Evolutionary conservation across 1,284 basidiomycete genomes (phyloP).

Genomic region (Ustilago hordei): DNA sequence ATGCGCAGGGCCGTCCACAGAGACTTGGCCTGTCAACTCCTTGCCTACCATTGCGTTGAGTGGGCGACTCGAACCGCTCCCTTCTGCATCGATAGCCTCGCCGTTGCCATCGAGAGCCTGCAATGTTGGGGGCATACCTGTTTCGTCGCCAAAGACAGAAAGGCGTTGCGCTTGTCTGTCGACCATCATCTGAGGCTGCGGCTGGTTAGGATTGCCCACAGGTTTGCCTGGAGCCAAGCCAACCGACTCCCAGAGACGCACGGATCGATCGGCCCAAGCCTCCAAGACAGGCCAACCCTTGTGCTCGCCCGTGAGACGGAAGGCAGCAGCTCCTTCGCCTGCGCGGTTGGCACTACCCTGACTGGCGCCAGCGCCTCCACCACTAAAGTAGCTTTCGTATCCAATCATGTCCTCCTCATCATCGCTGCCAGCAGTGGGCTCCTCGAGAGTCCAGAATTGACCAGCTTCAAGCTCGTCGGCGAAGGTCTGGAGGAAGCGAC

Average conservation of each 20-base stretch:
- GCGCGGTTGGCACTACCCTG: slow-evolving; percentile 63
- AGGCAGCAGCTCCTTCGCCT: slow-evolving; percentile 61
- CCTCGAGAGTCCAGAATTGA: slow-evolving; percentile 72
- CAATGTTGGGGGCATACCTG: slow-evolving; percentile 22
- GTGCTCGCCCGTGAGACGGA: slow-evolving; percentile 64
- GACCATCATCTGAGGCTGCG: slow-evolving; percentile 34
- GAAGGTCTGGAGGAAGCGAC: slow-evolving; percentile 90
- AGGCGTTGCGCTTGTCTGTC: slow-evolving; percentile 33
- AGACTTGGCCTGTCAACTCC: slow-evolving; percentile 24
- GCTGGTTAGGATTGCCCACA: slow-evolving; percentile 33
- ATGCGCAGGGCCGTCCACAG: slow-evolving; percentile 43
- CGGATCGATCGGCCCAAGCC: slow-evolving; percentile 66
- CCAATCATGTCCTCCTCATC: slow-evolving; percentile 67
- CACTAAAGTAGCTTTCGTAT: slow-evolving; percentile 66
- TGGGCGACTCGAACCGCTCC: slow-evolving; percentile 23
- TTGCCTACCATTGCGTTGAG: slow-evolving; percentile 24
- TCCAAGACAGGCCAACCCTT: slow-evolving; percentile 67
- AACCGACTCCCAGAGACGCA: slow-evolving; percentile 62
- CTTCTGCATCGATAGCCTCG: slow-evolving; percentile 45
- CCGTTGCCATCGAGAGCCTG: slow-evolving; percentile 47
- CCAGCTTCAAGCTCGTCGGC: slow-evolving; percentile 92
- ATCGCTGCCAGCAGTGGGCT: slow-evolving; percentile 36
- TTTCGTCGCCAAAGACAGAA: slow-evolving; percentile 35
- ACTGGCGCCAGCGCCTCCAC: slow-evolving; percentile 54
- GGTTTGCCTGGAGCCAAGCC: slow-evolving; percentile 55